Conservation (phyloP, 2,329 filamentous ascomycete species). For the Colletotrichum cereale region DNA sequence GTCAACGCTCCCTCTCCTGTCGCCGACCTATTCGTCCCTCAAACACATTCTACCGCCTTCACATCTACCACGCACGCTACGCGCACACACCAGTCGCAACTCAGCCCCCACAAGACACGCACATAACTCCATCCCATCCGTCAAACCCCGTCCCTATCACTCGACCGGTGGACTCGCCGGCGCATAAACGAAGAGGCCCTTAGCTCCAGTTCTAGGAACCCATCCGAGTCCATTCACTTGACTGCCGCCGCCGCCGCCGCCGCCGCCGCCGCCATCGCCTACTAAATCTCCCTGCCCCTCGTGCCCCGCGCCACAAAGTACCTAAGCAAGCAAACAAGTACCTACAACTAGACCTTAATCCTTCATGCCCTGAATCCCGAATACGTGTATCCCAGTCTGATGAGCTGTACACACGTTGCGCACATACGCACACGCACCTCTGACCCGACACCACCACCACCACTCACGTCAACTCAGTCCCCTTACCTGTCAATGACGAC, state of each 20-base stretch:
- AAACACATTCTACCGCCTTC: background rate
- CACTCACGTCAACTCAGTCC: constrained; percentile 2
- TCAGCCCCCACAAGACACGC: background rate
- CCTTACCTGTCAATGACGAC: constrained; percentile 20
- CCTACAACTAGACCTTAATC: constrained; percentile 2
- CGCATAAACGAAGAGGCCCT: constrained; percentile 33
- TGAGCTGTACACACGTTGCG: constrained; percentile 26
- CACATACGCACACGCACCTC: constrained; percentile 2
- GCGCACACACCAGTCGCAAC: too few relatives aligned
- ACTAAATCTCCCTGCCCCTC: constrained; percentile 16
- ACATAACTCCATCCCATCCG: constrained; percentile 3
- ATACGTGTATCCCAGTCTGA: constrained; percentile 32
- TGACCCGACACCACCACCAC: background rate
- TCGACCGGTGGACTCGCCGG: constrained; percentile 26
- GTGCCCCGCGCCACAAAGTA: constrained; percentile 30
- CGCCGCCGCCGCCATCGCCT: constrained; percentile 14
- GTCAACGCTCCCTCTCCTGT: background rate
- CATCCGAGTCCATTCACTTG: constrained; percentile 23
- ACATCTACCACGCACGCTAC: too few relatives aligned
- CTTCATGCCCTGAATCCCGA: constrained; percentile 23
- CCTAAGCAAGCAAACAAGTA: background rate
- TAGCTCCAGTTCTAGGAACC: constrained; percentile 32
- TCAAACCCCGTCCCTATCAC: constrained; percentile 10
- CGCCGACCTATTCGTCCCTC: background rate
- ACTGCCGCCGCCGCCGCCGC: constrained; percentile 10